A percentile compares a stretch with the other conserved stretches of the same genome.
phyloP scores from a whole-genome alignment of 176 grass and related monocot genomes.

The Themeda triandra region DNA sequence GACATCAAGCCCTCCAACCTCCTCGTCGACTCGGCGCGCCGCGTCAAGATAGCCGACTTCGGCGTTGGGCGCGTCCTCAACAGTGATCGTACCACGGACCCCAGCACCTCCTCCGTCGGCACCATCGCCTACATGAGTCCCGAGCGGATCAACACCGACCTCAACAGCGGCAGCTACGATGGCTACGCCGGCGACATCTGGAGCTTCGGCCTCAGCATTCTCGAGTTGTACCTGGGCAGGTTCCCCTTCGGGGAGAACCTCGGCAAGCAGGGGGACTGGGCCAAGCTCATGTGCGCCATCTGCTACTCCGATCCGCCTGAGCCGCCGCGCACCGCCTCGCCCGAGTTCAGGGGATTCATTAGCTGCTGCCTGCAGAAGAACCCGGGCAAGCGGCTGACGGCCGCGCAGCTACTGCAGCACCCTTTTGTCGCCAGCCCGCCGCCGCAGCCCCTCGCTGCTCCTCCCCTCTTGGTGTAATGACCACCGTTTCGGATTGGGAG shows the following conservation, averaged over 20 bases:
- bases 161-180: slow-evolving; percentile 76
- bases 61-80: slow-evolving; percentile 65
- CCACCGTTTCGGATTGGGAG: background rate
- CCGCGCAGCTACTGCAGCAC: slow-evolving; percentile 75
- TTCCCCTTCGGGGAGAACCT: slow-evolving; percentile 91
- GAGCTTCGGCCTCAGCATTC: slow-evolving; percentile 97
- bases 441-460: slow-evolving; percentile 16
- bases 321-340: too few relatives aligned
- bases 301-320: slow-evolving; percentile 56
- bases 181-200: slow-evolving; percentile 82
- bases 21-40: slow-evolving; percentile 64
- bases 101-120: slow-evolving; percentile 54
- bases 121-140: slow-evolving; percentile 96
- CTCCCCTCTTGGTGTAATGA: background rate
- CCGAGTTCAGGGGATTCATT: too few relatives aligned
- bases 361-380: slow-evolving; percentile 77
- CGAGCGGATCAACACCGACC: slow-evolving; percentile 87
- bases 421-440: slow-evolving; percentile 48
- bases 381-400: slow-evolving; percentile 33
- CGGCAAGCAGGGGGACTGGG: slow-evolving; percentile 76
- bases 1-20: slow-evolving; percentile 97
- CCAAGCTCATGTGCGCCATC: slow-evolving; percentile 72
- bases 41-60: slow-evolving; percentile 94
- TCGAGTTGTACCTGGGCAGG: slow-evolving; percentile 86
- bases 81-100: slow-evolving; percentile 94